Conservation (phyloP, 129 eudicot species). For the Heracleum sosnowskyi region DNA sequence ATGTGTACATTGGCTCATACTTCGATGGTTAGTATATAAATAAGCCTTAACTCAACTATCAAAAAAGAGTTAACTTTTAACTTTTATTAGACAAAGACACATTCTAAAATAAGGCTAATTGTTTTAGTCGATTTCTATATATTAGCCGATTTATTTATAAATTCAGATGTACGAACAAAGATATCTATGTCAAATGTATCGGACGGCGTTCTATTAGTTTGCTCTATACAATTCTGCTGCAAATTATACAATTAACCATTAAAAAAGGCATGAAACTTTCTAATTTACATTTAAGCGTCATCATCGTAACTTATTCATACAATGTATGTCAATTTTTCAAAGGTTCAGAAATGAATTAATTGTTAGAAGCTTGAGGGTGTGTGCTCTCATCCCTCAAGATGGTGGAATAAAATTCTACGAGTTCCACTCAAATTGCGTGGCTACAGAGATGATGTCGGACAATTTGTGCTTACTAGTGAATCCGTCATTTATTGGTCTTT, state of each 20-base stretch:
- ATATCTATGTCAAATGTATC: too few species aligned
- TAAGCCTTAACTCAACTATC: too few species aligned
- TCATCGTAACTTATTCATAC: neutral
- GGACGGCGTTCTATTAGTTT: neutral
- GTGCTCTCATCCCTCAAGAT: neutral
- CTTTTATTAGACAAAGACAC: too few species aligned
- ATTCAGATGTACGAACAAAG: too few species aligned
- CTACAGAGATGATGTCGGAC: too few species aligned
- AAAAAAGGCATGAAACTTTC: neutral
- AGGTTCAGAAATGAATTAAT: neutral
- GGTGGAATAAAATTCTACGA: neutral
- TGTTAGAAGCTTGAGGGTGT: neutral
- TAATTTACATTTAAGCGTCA: neutral
- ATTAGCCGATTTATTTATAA: too few species aligned
- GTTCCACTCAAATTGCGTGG: neutral
- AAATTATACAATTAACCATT: neutral
- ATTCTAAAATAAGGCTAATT: neutral
- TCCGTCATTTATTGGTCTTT: neutral
- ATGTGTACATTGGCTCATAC: too few species aligned
- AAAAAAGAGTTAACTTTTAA: too few species aligned
- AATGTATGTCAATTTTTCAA: neutral
- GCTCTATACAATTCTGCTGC: neutral
- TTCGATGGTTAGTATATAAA: too few species aligned
- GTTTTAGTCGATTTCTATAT: neutral
- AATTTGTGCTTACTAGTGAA: neutral